Evolutionary conservation across 495 filamentous ascomycete species (phyloP), one percentile per base, ranked within the genome.

Genomic region (Aspergillus taichungensis): DNA sequence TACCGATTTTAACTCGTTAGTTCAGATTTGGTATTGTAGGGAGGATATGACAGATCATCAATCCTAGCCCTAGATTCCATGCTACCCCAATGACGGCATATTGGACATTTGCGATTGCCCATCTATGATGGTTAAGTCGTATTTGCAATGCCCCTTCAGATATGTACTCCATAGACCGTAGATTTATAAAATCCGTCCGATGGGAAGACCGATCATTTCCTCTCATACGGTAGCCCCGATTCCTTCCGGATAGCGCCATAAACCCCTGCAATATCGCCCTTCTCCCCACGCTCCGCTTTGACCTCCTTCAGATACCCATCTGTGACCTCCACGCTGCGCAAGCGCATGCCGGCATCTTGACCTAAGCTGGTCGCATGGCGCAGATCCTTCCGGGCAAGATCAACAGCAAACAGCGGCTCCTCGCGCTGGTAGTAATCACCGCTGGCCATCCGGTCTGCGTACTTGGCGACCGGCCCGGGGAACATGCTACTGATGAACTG

Each of bases 371-470:
- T 61, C 13, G 83, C 85, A 74, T 95, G 90, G 8, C 82, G 60
- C 30, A 82, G 77, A 73, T 96, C 90, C 67, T 96, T 96, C 50
- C 82, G 66, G 12, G 88, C 88, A 42, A 95, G 62, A 62, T 94
- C 85, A 6, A 91, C 88, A n/a, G 78, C 79, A 62, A 94, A 94
- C 24, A 94, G 67, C 45, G 90, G 88, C 66, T 88, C 78, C 42
- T 83, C 79, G 1, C 78, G 63, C 59, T 72, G 64, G 50, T 75
- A 73, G 51, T 95, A 95, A 54, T 87, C 85, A 0, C 90, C 89
- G 6, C 66, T 60, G 45, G 76, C 53, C 83, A 95, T 83, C 18
- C 90, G 75, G 30, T 70, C 72, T 9, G 79, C 80, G 59, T 95
- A 96, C 30, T 79, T 79, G 8, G 79, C 60, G 59, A 75, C 68